Base-by-base conservation (phyloP, 2,329 filamentous ascomycete species). In the Purpureocillium lavendulum region DNA sequence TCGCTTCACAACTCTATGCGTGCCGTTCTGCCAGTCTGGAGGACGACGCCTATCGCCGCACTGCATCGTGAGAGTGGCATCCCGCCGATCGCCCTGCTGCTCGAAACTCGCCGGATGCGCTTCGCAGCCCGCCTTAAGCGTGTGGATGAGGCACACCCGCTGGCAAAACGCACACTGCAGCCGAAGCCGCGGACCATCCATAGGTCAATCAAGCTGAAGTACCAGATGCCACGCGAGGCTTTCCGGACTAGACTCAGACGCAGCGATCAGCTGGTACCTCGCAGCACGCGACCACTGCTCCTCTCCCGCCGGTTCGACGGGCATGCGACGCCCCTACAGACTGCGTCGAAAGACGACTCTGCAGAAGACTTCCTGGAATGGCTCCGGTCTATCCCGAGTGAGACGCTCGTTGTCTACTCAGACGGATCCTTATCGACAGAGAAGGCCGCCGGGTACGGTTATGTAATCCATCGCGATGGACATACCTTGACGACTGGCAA, bases 81-180 rank as follows among this genome's bases (percentile, higher is more conserved):
- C 21, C 33, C 38, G 7, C 43, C 30, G 4, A 33, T 43, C 12
- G 15, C 4, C 11, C 15, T 38, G 31, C 29, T 43, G 4, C 45
- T 49, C 10, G 41, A 49, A 16, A 36, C 33, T 30, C 10, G 37
- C 6, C 38, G 41, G 21, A 14, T 40, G 6, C 17, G 40, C 9
- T 43, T 46, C 40, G 42, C 45, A 10, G 36, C 40, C 18, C 40
- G 45, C 30, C 42, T 49, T 32, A 43, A 41, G 33, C 38, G 42
- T n/a, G 37, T 49, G 17, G 43, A 51, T 34, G 24, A 34, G 17
- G 35, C 38, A 29, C 43, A 49, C 31, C 48, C 45, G 14, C 45
- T 51, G 4, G 46, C 38, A 30, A 39, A 36, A 11, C 39, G 38
- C 10, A 45, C 40, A 26, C 21, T 26, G 21, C 21, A 26, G 21